Evolutionary conservation across 2,329 filamentous ascomycete species (phyloP).

Genomic region (Colletotrichum karsti): DNA sequence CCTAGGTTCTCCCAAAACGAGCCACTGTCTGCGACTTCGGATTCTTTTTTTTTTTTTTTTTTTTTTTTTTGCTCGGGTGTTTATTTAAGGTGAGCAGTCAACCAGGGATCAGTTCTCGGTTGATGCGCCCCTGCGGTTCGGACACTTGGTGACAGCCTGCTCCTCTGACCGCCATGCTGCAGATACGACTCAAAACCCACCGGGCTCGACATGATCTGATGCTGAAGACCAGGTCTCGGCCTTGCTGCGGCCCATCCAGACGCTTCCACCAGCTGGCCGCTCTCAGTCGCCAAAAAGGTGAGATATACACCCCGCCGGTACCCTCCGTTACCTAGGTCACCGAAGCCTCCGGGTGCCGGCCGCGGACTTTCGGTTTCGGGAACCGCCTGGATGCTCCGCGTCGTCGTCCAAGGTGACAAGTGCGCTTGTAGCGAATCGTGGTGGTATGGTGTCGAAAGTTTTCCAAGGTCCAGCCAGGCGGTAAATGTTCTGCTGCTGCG

Average conservation of each 20-base stretch:
- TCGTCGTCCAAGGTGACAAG: no score
- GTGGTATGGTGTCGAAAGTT: no score
- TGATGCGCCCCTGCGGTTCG: not conserved
- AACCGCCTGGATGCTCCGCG: no score
- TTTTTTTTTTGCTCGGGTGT: no score
- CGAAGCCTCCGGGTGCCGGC: not conserved
- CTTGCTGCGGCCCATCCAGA: slow-evolving; percentile 2
- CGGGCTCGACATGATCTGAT: slow-evolving; percentile 8
- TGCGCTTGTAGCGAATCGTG: no score
- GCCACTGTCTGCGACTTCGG: no score
- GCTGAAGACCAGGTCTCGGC: slow-evolving; percentile 4
- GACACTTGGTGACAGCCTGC: not conserved
- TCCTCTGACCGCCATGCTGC: not conserved
- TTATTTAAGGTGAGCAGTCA: not conserved
- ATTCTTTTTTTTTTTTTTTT: no score
- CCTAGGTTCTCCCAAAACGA: no score
- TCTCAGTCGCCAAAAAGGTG: no score
- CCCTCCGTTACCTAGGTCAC: not conserved
- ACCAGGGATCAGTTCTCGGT: not conserved
- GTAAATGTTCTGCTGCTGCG: no score
- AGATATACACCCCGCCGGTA: not conserved
- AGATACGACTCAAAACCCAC: not conserved
- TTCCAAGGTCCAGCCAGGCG: no score
- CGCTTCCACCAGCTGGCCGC: no score
- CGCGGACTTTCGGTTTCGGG: not conserved